Percentiles rank a stretch among this genome's conserved stretches.
Conservation (phyloP, 768 basidiomycete genomes). For the Mrakia hoshinonis region DNA sequence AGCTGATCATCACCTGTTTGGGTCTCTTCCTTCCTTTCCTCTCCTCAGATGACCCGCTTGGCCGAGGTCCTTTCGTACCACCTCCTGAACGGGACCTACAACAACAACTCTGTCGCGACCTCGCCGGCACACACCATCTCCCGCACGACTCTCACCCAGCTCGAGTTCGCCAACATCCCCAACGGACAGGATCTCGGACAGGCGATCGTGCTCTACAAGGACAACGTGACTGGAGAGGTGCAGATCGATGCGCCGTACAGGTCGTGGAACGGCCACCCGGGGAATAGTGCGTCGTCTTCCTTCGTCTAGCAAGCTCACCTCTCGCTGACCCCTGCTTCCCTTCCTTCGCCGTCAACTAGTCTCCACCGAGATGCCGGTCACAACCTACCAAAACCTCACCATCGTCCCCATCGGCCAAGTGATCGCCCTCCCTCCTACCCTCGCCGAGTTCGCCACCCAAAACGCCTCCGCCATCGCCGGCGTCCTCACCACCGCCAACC, state of each 20-base stretch:
- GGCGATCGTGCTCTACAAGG: constrained; percentile 38
- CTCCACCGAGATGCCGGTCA: constrained; percentile 41
- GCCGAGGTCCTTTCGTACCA: constrained; percentile 12
- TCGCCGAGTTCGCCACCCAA: background rate
- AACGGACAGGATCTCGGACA: constrained; percentile 48
- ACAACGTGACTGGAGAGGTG: constrained; percentile 20
- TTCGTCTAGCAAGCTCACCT: no score
- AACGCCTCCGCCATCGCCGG: background rate
- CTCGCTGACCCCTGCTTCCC: background rate
- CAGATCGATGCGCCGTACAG: constrained; percentile 43
- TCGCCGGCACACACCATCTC: constrained; percentile 4
- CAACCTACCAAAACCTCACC: constrained; percentile 43
- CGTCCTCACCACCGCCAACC: background rate
- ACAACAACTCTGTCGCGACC: background rate
- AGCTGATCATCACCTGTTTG: no score
- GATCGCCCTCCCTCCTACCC: constrained; percentile 9
- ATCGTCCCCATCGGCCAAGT: constrained; percentile 31
- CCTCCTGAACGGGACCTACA: constrained; percentile 3
- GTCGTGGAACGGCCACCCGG: background rate
- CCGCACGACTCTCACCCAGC: constrained; percentile 32
- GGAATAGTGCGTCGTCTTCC: no score
- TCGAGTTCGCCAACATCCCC: background rate
- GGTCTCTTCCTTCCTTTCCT: no score
- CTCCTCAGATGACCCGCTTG: background rate
- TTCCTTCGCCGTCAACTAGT: background rate